Conservation (phyloP, 441 rosid genomes). For the Aquilaria agallochum region DNA sequence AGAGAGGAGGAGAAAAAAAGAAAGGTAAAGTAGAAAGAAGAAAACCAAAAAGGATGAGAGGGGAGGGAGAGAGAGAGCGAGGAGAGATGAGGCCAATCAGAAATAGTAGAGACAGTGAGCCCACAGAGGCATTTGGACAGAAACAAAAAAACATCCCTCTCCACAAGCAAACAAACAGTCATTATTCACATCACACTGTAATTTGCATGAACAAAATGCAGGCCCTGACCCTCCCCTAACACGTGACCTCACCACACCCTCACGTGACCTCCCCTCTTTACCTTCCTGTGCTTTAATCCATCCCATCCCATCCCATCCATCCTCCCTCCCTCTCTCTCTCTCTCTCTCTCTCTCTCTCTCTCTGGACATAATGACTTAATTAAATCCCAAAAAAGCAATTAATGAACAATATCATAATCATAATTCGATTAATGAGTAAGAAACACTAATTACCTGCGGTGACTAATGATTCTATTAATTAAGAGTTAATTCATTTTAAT, state of each 20-base stretch:
- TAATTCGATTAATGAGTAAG: no score
- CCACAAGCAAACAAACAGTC: conserved; percentile 40
- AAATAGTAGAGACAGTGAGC: conserved; percentile 34
- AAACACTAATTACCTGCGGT: no score
- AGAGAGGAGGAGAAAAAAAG: background rate
- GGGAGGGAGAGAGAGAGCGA: background rate
- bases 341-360: no score
- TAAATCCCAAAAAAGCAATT: no score
- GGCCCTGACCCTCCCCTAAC: conserved; percentile 26
- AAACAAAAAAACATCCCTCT: conserved; percentile 49
- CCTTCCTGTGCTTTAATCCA: background rate
- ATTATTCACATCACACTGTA: conserved; percentile 44
- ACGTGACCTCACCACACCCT: conserved; percentile 46
- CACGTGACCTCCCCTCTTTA: conserved; percentile 28
- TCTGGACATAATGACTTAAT: no score
- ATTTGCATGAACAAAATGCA: conserved; percentile 42
- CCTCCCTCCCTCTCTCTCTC: conserved; percentile 5
- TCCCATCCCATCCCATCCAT: no score
- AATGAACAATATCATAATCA: no score
- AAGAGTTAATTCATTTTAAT: no score
- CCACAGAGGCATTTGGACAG: conserved; percentile 38
- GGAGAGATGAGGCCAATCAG: conserved; percentile 27
- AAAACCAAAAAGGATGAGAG: background rate
- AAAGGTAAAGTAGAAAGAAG: background rate
- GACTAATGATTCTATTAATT: no score